These are phyloP conservation scores for Globisporangium nunn DNA, from an alignment of 352 stramenopile genomes.

Conservation along the genomic window DNA sequence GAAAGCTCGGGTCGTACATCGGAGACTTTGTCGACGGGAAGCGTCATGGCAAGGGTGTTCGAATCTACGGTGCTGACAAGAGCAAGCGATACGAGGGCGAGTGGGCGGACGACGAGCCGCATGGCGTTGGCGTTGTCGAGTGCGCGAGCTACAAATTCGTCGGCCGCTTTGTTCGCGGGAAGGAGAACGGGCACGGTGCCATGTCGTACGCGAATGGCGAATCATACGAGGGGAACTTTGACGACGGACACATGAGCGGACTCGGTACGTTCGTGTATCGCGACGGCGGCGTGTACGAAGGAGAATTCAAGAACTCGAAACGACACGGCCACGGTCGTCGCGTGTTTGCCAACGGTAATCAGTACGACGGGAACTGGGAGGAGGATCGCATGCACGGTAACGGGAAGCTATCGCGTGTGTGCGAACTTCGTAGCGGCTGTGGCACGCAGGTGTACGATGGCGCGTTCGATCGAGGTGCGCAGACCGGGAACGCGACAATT, in stretches of 20 bases:
- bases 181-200: conserved; percentile 46
- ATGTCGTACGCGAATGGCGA: conserved; percentile 59
- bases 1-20: conserved; percentile 47
- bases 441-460: conserved; percentile 37
- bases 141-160: conserved; percentile 46
- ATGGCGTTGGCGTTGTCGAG: conserved; percentile 52
- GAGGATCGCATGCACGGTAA: conserved; percentile 53
- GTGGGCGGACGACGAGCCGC: conserved; percentile 49
- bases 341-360: conserved; percentile 43
- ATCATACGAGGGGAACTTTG: conserved; percentile 60
- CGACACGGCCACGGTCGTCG: conserved; percentile 42
- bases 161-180: conserved; percentile 41
- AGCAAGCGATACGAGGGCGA: conserved; percentile 55
- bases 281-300: conserved; percentile 54
- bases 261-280: conserved; percentile 32
- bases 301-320: conserved; percentile 35
- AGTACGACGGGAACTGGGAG: conserved; percentile 51
- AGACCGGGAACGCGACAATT: conserved; percentile 39
- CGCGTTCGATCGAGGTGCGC: conserved; percentile 30
- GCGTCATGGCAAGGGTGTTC: conserved; percentile 52
- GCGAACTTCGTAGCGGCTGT: not conserved
- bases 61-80: conserved; percentile 36
- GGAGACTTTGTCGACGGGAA: conserved; percentile 48
- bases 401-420: conserved; percentile 27
- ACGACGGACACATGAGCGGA: conserved; percentile 37